Evolutionary conservation across 2,329 filamentous ascomycete genomes (phyloP), one percentile per base, ranked within the genome.

Genomic region (Nemania serpens): DNA sequence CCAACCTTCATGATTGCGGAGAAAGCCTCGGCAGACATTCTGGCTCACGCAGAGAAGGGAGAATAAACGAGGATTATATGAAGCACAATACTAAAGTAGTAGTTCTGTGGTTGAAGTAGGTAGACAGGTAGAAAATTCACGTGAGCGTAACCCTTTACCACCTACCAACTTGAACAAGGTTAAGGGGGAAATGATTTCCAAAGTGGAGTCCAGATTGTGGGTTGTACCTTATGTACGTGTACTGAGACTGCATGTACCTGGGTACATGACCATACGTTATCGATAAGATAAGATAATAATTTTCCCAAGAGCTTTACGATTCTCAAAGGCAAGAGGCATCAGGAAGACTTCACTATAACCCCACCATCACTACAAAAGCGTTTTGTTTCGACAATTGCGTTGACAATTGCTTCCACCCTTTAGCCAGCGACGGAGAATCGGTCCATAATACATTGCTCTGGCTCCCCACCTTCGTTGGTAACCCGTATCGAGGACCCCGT

Each of bases 21-120:
- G 75, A 87, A 87, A 75, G 84, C 84, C 3, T 81, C 83, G 5
- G 84, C 84, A 71, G 80, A 79, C 18, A 86, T 87, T 22, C 54
- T 72, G 13, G 59, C 48, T 20, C 66, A 66, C 11, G 18, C 59
- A 5, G 17, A 46, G 43, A 39, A 49, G 22, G 29, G 41, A 37
- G 10, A 36, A 36, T 54, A 12, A 42, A 39, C 5, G 25, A 7
- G 42, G 41, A n/a, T 15, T 7, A 12, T 3, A 12, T 3, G 25
- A 29, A 29, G 25, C 25, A 29, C 7, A 29, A 29, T n/a, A n/a
- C n/a, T n/a, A 29, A 7, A 29, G 25, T 29, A n/a, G n/a, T 34
- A 34, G 33, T 37, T 9, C 34, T 9, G 34, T 15, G 3, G 10
- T 37, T 15, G 11, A 7, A 42, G 39, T 42, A 17, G 39, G 15